phyloP scores from a whole-genome alignment of 2,329 filamentous ascomycete genomes.

The Alternaria metachromatica region DNA sequence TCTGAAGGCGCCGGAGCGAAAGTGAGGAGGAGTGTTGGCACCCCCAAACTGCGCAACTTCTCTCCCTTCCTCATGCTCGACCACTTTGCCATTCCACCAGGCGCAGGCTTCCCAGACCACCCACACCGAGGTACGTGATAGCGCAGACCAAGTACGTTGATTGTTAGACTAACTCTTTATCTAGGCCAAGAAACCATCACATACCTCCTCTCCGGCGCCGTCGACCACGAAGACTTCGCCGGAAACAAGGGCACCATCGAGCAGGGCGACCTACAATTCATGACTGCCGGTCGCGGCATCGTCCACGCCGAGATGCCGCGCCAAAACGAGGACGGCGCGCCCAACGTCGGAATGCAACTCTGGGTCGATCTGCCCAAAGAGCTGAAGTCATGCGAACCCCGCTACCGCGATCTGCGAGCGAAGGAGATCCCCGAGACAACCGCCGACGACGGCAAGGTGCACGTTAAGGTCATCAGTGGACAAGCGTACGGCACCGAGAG shows the following conservation, averaged over 20 bases:
- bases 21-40: constrained; percentile 88
- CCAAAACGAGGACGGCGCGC: constrained; percentile 74
- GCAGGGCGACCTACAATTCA: constrained; percentile 93
- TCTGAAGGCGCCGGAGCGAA: constrained; percentile 86
- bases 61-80: constrained; percentile 96
- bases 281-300: constrained; percentile 92
- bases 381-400: constrained; percentile 87
- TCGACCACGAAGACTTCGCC: constrained; percentile 92
- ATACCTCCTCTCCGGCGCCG: constrained; percentile 82
- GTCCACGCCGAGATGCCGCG: constrained; percentile 96
- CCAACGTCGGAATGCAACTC: constrained; percentile 88
- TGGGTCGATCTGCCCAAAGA: constrained; percentile 90
- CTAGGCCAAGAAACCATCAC: constrained; percentile 79
- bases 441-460: constrained; percentile 74
- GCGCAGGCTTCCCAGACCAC: constrained; percentile 90
- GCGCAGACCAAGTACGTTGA: not conserved
- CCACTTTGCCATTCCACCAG: constrained; percentile 78
- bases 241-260: constrained; percentile 84
- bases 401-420: constrained; percentile 85
- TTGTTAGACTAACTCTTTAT: not conserved
- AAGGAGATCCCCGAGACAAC: constrained; percentile 79
- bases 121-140: constrained; percentile 67
- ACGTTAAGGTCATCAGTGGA: constrained; percentile 89
- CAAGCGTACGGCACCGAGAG: constrained; percentile 83
- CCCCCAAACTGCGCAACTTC: constrained; percentile 81